Base-by-base conservation (phyloP, 768 basidiomycete species). In the Mycena epipterygia region DNA sequence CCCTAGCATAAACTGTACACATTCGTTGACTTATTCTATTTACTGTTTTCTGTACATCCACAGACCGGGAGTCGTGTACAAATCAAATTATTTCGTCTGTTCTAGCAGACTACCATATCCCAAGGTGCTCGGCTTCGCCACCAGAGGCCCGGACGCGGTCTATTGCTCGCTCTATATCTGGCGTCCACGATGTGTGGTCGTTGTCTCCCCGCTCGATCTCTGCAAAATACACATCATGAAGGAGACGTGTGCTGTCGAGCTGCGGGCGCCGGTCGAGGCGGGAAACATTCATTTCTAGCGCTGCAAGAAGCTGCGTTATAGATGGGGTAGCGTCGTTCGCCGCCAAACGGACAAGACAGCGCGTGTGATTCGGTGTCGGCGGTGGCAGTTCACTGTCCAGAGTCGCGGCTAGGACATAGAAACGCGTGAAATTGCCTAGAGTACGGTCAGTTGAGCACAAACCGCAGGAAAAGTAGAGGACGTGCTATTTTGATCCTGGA, bases 201-300 rank as follows among this genome's bases (percentile, higher is more conserved):
- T 19, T 11, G 61, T 63, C 33, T 32, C 53, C 25, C 55, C 63
- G 27, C 61, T 80, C 80, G 19, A 93, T 80, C 79, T 94, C 93
- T 14, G 91, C 77, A 67, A 94, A 90, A 76, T 94, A 94, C 30
- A 88, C 80, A 76, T 88, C 85, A 32, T 85, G 82, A 74, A 93
- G 92, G 5, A 87, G 88, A 23, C 74, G 69, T 13, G 29, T 29
- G 30, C 77, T 75, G 3, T 78, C 76, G 17, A 84, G 58, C 14
- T 87, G 85, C 2, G 93, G 93, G 60, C 92, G 85, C 33, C 93
- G 85, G 75, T 93, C 92, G 42, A 95, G 84, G 9, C 90, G 88
- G 19, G 80, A 78, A 25, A 88, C 79, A 19, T 78, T 73, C 55
- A 91, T 76, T 33, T 84, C 80, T 19, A 92, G 80, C 21, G 75